phyloP scores from a whole-genome alignment of 768 basidiomycete species.

The Pisolithus microcarpus region DNA sequence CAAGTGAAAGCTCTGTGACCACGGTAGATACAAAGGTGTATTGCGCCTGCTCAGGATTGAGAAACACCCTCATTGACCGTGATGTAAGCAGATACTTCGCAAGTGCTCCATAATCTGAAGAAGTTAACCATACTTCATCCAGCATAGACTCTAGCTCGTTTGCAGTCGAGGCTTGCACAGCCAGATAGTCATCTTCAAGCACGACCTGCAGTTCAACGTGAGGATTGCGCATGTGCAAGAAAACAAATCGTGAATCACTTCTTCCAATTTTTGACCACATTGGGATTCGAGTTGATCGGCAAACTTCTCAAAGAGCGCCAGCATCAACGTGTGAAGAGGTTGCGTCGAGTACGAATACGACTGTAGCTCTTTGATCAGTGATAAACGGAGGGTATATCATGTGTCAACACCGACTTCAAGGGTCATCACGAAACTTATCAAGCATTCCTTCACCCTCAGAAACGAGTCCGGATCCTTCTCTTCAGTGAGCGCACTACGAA shows the following conservation, averaged over 20 bases:
- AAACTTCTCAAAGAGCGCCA: constrained; percentile 89
- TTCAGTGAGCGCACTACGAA: constrained; percentile 62
- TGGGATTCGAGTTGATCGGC: constrained; percentile 72
- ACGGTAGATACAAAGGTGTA: constrained; percentile 73
- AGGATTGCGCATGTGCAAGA: background rate
- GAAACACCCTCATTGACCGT: background rate
- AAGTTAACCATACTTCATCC: constrained; percentile 75
- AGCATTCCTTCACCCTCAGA: constrained; percentile 72
- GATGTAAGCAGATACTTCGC: constrained; percentile 34
- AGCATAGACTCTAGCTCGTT: constrained; percentile 67
- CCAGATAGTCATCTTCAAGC: constrained; percentile 77
- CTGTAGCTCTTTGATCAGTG: constrained; percentile 33
- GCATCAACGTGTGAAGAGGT: constrained; percentile 75
- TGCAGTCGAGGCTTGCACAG: constrained; percentile 69
- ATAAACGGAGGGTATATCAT: background rate
- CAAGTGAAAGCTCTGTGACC: constrained; percentile 93
- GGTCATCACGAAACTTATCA: constrained; percentile 84
- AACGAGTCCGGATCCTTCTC: constrained; percentile 81
- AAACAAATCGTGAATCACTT: constrained; percentile 38
- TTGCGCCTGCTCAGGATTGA: constrained; percentile 38
- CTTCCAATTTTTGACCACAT: constrained; percentile 75
- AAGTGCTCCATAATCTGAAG: constrained; percentile 57
- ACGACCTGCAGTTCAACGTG: constrained; percentile 51
- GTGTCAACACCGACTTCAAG: constrained; percentile 57
- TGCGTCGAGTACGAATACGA: constrained; percentile 80